A percentile compares a stretch with the other conserved stretches of the same genome.
Evolutionary conservation across 164 flowering plant species (phyloP).

Genomic region (Tetrastigma voinierianum): DNA sequence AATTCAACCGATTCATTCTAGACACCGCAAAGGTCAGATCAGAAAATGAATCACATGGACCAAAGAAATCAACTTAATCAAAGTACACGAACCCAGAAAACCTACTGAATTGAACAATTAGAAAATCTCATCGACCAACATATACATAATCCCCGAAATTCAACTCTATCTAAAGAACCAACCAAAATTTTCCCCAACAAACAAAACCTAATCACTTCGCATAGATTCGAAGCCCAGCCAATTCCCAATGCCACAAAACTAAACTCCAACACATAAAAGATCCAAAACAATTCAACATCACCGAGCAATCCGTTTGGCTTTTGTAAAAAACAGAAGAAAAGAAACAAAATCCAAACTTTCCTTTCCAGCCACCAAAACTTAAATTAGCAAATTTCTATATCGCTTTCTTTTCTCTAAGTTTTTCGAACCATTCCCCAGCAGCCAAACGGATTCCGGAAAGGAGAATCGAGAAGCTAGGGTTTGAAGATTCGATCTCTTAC

Average conservation of each 20-base stretch:
- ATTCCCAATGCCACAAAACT: neutral
- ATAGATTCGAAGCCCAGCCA: neutral
- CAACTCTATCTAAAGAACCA: neutral
- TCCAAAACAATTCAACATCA: neutral
- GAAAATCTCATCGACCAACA: neutral
- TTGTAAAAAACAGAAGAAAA: neutral
- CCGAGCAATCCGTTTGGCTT: neutral
- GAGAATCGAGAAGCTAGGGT: conserved; percentile 7
- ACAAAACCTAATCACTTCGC: neutral
- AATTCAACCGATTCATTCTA: too few relatives aligned
- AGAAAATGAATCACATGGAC: neutral
- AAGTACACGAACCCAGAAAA: neutral
- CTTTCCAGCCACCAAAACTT: too few relatives aligned
- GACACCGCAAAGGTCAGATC: too few relatives aligned
- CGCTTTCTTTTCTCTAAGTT: neutral
- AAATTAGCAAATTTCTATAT: too few relatives aligned
- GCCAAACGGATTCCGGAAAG: neutral
- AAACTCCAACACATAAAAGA: neutral
- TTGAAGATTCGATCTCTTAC: conserved; percentile 5
- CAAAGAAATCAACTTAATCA: neutral
- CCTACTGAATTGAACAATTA: neutral
- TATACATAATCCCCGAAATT: neutral
- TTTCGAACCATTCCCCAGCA: neutral
- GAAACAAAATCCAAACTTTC: too few relatives aligned
- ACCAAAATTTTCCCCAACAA: neutral